Evolutionary conservation across 495 filamentous ascomycete genomes (phyloP), one percentile per base, ranked within the genome.

Genomic region (Pseudoneurospora amorphoporcata): DNA sequence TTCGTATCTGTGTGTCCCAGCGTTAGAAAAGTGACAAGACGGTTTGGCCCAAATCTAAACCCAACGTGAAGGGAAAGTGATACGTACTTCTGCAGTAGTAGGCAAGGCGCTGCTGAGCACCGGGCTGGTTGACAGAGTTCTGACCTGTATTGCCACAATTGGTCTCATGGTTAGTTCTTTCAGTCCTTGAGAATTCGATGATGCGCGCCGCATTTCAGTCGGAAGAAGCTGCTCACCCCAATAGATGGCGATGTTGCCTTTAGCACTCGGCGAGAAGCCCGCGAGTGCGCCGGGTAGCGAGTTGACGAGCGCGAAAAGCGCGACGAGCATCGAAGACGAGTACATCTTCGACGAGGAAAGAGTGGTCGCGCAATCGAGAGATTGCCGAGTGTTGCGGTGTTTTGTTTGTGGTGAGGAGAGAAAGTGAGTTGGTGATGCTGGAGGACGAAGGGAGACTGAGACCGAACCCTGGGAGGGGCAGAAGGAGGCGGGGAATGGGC

Each of bases 171-270:
- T 72, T 73, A 53, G 40, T n/a, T n/a, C 16, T 6, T 17, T 10
- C 8, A 12, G 14, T 4, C 7, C 53, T 65, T 17, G 53, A 35
- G 3, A 17, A 65, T 17, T 65, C 23, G 29, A 65, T 6, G 53
- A 37, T 29, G 19, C 9, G 19, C n/a, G 45, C 45, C 38, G 1
- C 41, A 12, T 32, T 39, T 29, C 17, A 39, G 19, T 42, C 29
- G 37, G 19, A 12, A 41, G 16, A 68, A 39, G 29, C 10, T 9
- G 39, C 75, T 17, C 53, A 88, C 83, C 90, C 83, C 88, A 92
- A 78, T 92, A 92, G 35, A 92, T 81, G 32, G 87, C 88, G 74
- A 92, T 77, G 77, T 91, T 92, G 72, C 82, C 84, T n/a, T 82
- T 84, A 5, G 84, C 79, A 39, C 74, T 70, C 4, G 83, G 72